phyloP scores from a whole-genome alignment of 2,329 filamentous ascomycete species.

The Rutstroemia sp. region DNA sequence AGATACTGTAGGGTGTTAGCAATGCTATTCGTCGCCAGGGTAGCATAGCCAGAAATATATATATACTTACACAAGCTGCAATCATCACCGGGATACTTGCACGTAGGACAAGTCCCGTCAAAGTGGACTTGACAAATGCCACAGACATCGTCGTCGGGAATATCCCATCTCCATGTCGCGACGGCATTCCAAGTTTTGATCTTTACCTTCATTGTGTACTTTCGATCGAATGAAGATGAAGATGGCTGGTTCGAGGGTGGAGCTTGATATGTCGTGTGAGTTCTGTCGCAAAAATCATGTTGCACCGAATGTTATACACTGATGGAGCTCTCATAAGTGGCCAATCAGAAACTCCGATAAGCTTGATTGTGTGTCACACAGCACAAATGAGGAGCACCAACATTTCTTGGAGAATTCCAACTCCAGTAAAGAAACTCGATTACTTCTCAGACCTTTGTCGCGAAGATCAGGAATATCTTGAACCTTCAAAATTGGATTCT shows the following conservation, averaged over 20 bases:
- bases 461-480: neutral
- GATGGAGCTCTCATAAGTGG: neutral
- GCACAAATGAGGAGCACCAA: neutral
- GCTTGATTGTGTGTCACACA: neutral
- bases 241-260: neutral
- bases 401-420: neutral
- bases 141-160: slow-evolving; percentile 94
- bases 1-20: slow-evolving; percentile 55
- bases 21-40: neutral
- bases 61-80: slow-evolving; percentile 71
- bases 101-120: slow-evolving; percentile 94
- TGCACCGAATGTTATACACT: too few species aligned
- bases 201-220: slow-evolving; percentile 74
- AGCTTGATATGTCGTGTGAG: neutral
- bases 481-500: neutral
- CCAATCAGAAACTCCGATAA: neutral
- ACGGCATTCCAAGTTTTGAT: slow-evolving; percentile 92
- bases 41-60: neutral
- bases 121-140: slow-evolving; percentile 98
- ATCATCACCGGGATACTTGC: slow-evolving; percentile 95
- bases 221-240: neutral
- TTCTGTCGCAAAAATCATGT: neutral
- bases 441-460: too few species aligned
- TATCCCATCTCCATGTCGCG: slow-evolving; percentile 95
- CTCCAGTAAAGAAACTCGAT: too few species aligned